phyloP scores from a whole-genome alignment of 2,329 filamentous ascomycete species.

The Aspergillus sp. region DNA sequence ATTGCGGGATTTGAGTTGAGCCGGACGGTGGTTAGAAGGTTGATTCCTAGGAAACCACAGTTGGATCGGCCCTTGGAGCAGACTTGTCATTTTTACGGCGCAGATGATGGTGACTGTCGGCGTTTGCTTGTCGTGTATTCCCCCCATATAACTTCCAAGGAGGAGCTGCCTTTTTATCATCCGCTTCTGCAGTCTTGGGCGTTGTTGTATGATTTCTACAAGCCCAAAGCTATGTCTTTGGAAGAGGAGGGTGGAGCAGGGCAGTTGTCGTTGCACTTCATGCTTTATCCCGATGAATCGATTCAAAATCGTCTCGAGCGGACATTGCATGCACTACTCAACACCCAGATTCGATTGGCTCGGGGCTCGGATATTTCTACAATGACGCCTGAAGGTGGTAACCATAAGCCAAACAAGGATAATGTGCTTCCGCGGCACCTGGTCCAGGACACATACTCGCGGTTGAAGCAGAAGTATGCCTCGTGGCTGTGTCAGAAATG shows the following conservation, averaged over 20 bases:
- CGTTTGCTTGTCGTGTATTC: slow-evolving; percentile 62
- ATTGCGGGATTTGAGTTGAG: slow-evolving; percentile 38
- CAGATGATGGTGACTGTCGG: slow-evolving; percentile 16
- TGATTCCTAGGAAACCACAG: slow-evolving; percentile 75
- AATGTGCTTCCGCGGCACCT: slow-evolving; percentile 66
- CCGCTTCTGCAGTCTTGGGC: slow-evolving; percentile 67
- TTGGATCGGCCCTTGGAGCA: slow-evolving; percentile 71
- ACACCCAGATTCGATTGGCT: slow-evolving; percentile 32
- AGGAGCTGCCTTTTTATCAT: slow-evolving; percentile 79
- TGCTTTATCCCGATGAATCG: slow-evolving; percentile 38
- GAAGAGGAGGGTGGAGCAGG: slow-evolving; percentile 26
- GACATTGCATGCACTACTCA: slow-evolving; percentile 30
- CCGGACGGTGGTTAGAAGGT: slow-evolving; percentile 63
- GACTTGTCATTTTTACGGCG: slow-evolving; percentile 66
- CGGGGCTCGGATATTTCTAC: slow-evolving; percentile 13
- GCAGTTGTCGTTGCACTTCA: slow-evolving; percentile 46
- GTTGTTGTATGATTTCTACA: slow-evolving; percentile 57
- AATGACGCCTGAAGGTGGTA: slow-evolving; percentile 45
- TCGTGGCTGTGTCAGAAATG: slow-evolving; percentile 63
- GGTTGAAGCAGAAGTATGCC: slow-evolving; percentile 74
- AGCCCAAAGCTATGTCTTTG: slow-evolving; percentile 8
- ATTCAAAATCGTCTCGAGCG: slow-evolving; percentile 34
- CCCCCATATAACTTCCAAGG: slow-evolving; percentile 58
- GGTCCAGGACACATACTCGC: slow-evolving; percentile 75
- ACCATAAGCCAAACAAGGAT: slow-evolving; percentile 76